These are phyloP conservation scores for Colletotrichum chrysophilum DNA, from an alignment of 2,329 filamentous ascomycete species.

Conservation along the genomic window DNA sequence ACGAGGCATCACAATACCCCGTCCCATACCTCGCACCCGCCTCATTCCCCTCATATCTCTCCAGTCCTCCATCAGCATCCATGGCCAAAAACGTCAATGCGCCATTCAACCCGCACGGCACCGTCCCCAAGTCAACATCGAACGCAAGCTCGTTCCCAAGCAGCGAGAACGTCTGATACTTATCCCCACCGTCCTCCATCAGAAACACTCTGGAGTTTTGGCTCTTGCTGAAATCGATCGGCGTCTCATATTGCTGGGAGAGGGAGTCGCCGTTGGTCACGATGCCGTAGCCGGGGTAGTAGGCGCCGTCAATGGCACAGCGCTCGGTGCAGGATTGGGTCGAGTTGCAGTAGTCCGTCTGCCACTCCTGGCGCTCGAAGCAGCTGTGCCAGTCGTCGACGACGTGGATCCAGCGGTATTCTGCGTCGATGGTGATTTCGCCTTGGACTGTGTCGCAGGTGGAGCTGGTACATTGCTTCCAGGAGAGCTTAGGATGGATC, in stretches of 20 bases:
- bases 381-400: constrained; percentile 47
- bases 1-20: constrained; percentile 56
- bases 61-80: constrained; percentile 55
- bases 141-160: constrained; percentile 69
- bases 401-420: constrained; percentile 6
- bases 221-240: constrained; percentile 45
- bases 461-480: background rate
- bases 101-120: constrained; percentile 70
- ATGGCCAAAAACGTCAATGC: constrained; percentile 66
- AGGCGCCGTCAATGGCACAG: constrained; percentile 52
- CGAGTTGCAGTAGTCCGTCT: constrained; percentile 38
- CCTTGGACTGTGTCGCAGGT: background rate
- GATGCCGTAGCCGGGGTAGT: constrained; percentile 51
- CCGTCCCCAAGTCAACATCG: constrained; percentile 67
- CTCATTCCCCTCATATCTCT: constrained; percentile 46
- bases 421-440: constrained; percentile 7
- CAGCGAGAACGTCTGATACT: constrained; percentile 66
- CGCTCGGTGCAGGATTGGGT: constrained; percentile 45
- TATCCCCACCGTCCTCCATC: constrained; percentile 52
- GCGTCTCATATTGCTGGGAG: constrained; percentile 56
- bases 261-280: constrained; percentile 49
- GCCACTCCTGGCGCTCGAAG: constrained; percentile 49
- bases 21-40: constrained; percentile 60
- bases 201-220: constrained; percentile 61
- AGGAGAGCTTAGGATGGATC: constrained; percentile 5